Evolutionary conservation across 2,329 filamentous ascomycete species (phyloP).

Genomic region (Paraphoma chrysanthemicola): DNA sequence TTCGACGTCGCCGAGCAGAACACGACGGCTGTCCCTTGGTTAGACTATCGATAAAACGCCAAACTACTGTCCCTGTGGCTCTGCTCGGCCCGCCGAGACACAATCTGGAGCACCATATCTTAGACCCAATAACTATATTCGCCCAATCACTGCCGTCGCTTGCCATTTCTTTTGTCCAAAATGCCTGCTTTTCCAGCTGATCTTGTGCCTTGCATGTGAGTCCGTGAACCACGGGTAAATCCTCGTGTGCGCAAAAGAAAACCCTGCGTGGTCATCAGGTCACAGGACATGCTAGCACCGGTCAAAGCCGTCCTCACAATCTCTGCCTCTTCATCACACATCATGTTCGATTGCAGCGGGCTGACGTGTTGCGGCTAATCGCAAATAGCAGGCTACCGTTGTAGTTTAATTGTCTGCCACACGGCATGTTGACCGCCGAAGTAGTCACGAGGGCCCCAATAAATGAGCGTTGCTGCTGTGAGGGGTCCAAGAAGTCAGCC

Average conservation of each 20-base stretch:
- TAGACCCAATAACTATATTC: slow-evolving; percentile 25
- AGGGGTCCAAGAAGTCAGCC: slow-evolving; percentile 20
- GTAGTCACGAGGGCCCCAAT: slow-evolving; percentile 30
- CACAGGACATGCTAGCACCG: slow-evolving; percentile 40
- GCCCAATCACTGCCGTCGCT: slow-evolving; percentile 30
- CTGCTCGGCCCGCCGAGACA: slow-evolving; percentile 35
- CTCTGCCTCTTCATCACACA: slow-evolving; percentile 20
- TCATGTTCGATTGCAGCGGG: slow-evolving; percentile 21
- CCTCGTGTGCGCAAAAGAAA: slow-evolving; percentile 30
- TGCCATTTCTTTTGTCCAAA: slow-evolving; percentile 14
- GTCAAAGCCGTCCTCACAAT: slow-evolving; percentile 30
- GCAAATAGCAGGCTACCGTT: slow-evolving; percentile 24
- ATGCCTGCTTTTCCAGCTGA: slow-evolving; percentile 20
- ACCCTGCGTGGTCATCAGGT: slow-evolving; percentile 39
- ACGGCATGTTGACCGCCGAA: slow-evolving; percentile 32
- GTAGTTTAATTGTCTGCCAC: slow-evolving; percentile 46
- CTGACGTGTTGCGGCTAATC: slow-evolving; percentile 37
- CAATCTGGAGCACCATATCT: slow-evolving; percentile 27
- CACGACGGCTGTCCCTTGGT: slow-evolving; percentile 10
- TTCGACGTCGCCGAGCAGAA: slow-evolving; percentile 11
- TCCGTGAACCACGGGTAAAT: slow-evolving; percentile 41
- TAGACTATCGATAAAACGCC: slow-evolving; percentile 20
- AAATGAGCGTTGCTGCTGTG: slow-evolving; percentile 30
- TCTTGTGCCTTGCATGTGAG: slow-evolving; percentile 41
- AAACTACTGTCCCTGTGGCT: slow-evolving; percentile 7